Evolutionary conservation across 495 filamentous ascomycete species (phyloP).

Genomic region (Penicillium cinerascens): DNA sequence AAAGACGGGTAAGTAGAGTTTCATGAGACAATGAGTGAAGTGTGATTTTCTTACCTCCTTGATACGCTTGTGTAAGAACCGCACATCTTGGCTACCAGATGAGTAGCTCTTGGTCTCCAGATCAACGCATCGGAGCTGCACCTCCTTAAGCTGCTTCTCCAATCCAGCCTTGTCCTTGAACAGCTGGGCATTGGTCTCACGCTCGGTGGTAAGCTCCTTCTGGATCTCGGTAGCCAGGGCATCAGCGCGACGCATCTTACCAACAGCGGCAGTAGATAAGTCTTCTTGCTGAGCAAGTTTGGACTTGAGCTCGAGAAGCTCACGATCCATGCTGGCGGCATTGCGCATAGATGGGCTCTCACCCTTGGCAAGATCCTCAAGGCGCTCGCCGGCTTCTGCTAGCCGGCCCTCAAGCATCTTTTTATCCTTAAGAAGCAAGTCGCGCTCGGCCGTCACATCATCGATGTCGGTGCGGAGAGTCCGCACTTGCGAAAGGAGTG

Average conservation of each 20-base stretch:
- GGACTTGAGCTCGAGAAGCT: constrained; percentile 87
- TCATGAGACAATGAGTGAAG: no score
- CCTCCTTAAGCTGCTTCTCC: constrained; percentile 88
- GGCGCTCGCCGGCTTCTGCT: constrained; percentile 78
- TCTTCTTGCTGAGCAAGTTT: constrained; percentile 91
- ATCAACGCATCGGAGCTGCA: constrained; percentile 86
- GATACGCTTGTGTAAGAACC: constrained; percentile 90
- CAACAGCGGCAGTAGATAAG: constrained; percentile 85
- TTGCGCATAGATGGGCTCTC: constrained; percentile 90
- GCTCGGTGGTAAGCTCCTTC: constrained; percentile 88
- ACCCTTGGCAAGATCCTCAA: constrained; percentile 86
- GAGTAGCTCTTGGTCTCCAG: constrained; percentile 97
- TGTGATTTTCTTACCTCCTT: constrained; percentile 70
- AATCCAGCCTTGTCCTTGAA: constrained; percentile 89
- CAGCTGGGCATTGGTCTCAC: constrained; percentile 76
- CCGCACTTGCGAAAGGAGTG: constrained; percentile 86
- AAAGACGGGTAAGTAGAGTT: constrained; percentile 13
- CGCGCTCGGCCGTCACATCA: constrained; percentile 80
- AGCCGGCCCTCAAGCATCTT: constrained; percentile 83
- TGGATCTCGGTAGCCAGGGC: constrained; percentile 84
- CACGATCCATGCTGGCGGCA: constrained; percentile 83
- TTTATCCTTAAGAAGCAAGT: constrained; percentile 84
- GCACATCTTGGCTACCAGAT: constrained; percentile 87
- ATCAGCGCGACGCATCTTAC: constrained; percentile 97
- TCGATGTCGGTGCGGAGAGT: constrained; percentile 79